Percentiles rank a stretch among this genome's conserved stretches.
Conservation (phyloP, 1,284 basidiomycete species). For the Phylloporus gajari region DNA sequence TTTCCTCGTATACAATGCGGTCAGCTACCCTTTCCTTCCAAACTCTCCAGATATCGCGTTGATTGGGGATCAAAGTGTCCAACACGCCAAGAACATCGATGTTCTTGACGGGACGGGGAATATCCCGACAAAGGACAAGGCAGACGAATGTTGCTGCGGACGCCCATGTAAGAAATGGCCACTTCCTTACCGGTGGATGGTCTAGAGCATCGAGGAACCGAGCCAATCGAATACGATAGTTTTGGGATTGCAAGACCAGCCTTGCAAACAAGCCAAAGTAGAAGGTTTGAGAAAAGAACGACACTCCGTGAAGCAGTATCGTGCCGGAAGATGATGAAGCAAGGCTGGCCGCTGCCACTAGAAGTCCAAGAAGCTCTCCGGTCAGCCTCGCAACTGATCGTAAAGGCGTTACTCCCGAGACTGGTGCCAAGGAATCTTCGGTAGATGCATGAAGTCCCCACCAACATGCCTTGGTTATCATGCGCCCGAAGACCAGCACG, state of each 20-base stretch:
- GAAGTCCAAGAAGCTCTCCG: constrained; percentile 26
- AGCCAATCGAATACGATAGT: constrained; percentile 27
- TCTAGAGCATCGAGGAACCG: constrained; percentile 18
- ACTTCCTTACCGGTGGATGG: constrained; percentile 23
- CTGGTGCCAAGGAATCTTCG: not conserved
- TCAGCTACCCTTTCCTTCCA: constrained; percentile 34
- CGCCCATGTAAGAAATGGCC: constrained; percentile 23
- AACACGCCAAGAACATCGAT: constrained; percentile 20
- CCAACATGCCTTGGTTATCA: constrained; percentile 22
- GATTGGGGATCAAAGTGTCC: constrained; percentile 26
- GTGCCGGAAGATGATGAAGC: constrained; percentile 1
- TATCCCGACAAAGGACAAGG: constrained; percentile 28
- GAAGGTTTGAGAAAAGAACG: constrained; percentile 18
- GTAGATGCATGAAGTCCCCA: constrained; percentile 15
- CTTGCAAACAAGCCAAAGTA: constrained; percentile 30
- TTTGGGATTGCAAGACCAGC: constrained; percentile 30
- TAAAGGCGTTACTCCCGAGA: constrained; percentile 2
- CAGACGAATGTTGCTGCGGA: constrained; percentile 27
- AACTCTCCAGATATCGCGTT: constrained; percentile 25
- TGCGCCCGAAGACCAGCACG: constrained; percentile 13
- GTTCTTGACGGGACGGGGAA: constrained; percentile 22
- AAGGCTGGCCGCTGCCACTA: constrained; percentile 14
- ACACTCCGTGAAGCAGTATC: constrained; percentile 20
- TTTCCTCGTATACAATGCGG: constrained; percentile 26
- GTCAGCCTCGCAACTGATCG: constrained; percentile 21